Conservation (phyloP, 208 protist species). For the Trypanosoma avium region DNA sequence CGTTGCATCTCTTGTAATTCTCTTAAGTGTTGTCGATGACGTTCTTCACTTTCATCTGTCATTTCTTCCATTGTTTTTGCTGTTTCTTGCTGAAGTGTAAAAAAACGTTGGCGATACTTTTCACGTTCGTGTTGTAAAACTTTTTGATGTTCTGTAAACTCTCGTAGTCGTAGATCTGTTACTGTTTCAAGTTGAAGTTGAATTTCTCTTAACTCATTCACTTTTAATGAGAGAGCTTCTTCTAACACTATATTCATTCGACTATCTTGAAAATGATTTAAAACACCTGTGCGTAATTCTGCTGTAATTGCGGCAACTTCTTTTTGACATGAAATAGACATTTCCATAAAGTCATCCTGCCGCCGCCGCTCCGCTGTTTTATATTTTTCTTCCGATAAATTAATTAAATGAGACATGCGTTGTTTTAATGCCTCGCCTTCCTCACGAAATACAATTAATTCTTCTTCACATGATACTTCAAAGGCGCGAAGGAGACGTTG, state of each 20-base stretch:
- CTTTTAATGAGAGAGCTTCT: constrained; percentile 5
- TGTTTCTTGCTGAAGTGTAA: constrained; percentile 11
- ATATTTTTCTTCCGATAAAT: constrained; percentile 1
- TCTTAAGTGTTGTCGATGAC: neutral
- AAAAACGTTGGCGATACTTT: constrained; percentile 8
- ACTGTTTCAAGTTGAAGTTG: constrained; percentile 4
- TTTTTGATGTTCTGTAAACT: constrained; percentile 12
- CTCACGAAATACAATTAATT: constrained; percentile 9
- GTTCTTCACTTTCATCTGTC: neutral
- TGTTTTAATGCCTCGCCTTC: constrained; percentile 19
- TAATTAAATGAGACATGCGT: neutral
- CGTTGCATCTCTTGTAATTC: constrained; percentile 9
- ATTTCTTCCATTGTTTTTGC: neutral
- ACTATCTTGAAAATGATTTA: constrained; percentile 6
- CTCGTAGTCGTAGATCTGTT: constrained; percentile 1
- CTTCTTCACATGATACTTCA: constrained; percentile 9
- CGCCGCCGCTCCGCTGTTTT: constrained; percentile 2
- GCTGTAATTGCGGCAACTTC: constrained; percentile 17
- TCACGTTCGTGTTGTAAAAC: constrained; percentile 19
- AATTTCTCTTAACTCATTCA: constrained; percentile 1
- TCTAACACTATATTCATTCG: constrained; percentile 11
- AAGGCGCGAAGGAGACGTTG: constrained; percentile 8
- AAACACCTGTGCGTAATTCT: constrained; percentile 13
- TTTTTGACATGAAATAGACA: constrained; percentile 18
- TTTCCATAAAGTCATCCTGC: constrained; percentile 21